A percentile compares a stretch with the other conserved stretches of the same genome.
Evolutionary conservation across 108 stramenopile species (phyloP).

Genomic region (Licmophora abbreviata): DNA sequence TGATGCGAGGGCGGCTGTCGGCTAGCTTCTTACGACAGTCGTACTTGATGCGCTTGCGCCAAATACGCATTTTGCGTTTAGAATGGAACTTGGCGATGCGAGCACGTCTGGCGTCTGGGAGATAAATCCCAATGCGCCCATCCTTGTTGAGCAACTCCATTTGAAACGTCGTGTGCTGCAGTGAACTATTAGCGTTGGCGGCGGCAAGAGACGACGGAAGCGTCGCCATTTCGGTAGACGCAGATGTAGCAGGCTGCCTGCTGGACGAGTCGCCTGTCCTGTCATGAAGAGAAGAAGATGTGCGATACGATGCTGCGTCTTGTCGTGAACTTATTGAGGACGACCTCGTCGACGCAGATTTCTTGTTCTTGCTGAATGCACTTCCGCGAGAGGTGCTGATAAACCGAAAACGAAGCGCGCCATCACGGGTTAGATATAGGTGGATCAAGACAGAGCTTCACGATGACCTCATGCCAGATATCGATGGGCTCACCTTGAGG

Average conservation of each 20-base stretch:
- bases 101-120: slow-evolving; percentile 84
- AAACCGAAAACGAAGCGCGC: too few relatives aligned
- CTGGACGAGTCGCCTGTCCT: too few relatives aligned
- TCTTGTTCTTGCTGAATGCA: too few relatives aligned
- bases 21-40: slow-evolving; percentile 98
- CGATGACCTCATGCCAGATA: too few relatives aligned
- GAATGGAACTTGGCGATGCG: slow-evolving; percentile 95
- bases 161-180: slow-evolving; percentile 51
- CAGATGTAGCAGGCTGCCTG: too few relatives aligned
- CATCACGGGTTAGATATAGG: too few relatives aligned
- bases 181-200: slow-evolving; percentile 10
- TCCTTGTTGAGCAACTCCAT: slow-evolving; percentile 85
- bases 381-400: too few relatives aligned
- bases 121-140: slow-evolving; percentile 90
- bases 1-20: slow-evolving; percentile 95
- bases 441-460: too few relatives aligned
- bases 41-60: slow-evolving; percentile 99
- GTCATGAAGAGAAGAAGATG: too few relatives aligned
- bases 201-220: slow-evolving; percentile 16
- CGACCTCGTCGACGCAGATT: too few relatives aligned
- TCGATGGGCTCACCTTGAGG: neutral
- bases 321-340: too few relatives aligned
- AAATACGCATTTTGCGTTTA: slow-evolving; percentile 90
- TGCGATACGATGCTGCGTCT: too few relatives aligned
- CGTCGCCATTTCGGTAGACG: slow-evolving; percentile 58